phyloP scores from a whole-genome alignment of 352 stramenopile species.

The Pythium myriotylum region DNA sequence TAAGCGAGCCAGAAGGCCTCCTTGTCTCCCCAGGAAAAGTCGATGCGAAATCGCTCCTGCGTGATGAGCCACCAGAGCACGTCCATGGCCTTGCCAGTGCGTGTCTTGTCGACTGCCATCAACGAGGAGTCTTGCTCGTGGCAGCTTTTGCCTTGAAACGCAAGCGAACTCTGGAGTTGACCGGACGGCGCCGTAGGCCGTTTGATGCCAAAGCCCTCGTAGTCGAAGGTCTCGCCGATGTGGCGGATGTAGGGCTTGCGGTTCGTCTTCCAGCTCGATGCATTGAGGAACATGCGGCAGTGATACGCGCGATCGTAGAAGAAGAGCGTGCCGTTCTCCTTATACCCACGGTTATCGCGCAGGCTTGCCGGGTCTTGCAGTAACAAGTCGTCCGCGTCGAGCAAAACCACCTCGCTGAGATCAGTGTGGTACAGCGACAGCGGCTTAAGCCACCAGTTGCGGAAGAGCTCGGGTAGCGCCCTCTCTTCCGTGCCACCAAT shows the following conservation, averaged over 20 bases:
- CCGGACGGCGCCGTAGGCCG: slow-evolving; percentile 17
- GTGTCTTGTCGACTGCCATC: slow-evolving; percentile 50
- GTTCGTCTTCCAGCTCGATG: too few species aligned
- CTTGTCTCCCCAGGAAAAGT: slow-evolving; percentile 53
- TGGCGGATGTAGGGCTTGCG: slow-evolving; percentile 23
- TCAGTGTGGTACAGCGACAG: slow-evolving; percentile 56
- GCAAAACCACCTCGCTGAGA: slow-evolving; percentile 47
- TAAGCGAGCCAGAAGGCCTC: slow-evolving; percentile 74
- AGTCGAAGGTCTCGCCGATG: slow-evolving; percentile 51
- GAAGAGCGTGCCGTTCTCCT: slow-evolving; percentile 53
- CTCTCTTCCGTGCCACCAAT: slow-evolving; percentile 32
- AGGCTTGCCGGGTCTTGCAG: slow-evolving; percentile 44
- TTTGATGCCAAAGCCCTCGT: slow-evolving; percentile 37
- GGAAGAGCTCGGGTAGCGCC: slow-evolving; percentile 31
- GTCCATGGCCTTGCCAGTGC: slow-evolving; percentile 35
- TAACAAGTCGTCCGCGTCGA: slow-evolving; percentile 64
- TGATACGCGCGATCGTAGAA: slow-evolving; percentile 64
- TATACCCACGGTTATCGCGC: slow-evolving; percentile 39
- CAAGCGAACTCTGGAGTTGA: slow-evolving; percentile 30
- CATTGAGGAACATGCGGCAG: slow-evolving; percentile 30
- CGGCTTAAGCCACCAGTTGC: slow-evolving; percentile 68
- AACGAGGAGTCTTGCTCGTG: slow-evolving; percentile 66
- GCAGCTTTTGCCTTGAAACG: slow-evolving; percentile 36
- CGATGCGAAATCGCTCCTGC: slow-evolving; percentile 46
- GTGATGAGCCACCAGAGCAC: slow-evolving; percentile 61